These are phyloP conservation scores for Polytrichum commune DNA, from an alignment of 225 moss, liverwort and hornwort species.

Conservation along the genomic window DNA sequence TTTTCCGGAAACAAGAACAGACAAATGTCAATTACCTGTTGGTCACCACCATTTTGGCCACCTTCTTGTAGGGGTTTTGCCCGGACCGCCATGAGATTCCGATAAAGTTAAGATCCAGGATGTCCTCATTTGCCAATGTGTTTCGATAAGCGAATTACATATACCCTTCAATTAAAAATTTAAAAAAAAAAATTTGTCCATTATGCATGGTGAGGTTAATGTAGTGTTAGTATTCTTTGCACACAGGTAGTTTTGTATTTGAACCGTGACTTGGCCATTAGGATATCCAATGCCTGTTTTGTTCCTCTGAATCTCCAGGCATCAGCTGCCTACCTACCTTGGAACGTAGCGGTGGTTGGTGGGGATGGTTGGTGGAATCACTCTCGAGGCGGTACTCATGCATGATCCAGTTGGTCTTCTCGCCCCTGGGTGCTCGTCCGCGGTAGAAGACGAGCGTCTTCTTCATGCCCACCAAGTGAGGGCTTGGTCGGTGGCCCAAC, in stretches of 20 bases:
- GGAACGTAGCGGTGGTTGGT: constrained; percentile 33
- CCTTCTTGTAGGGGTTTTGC: not conserved
- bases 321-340: constrained; percentile 20
- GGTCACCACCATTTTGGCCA: not conserved
- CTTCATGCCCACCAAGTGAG: constrained; percentile 47
- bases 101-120: not conserved
- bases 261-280: not conserved
- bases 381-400: constrained; percentile 50
- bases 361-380: constrained; percentile 24
- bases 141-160: not conserved
- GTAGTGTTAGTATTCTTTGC: not conserved
- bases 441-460: constrained; percentile 52
- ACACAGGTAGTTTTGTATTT: not conserved
- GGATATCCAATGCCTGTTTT: not conserved
- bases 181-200: too few relatives aligned
- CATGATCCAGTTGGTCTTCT: constrained; percentile 62
- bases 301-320: not conserved
- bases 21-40: not conserved
- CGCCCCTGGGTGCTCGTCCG: constrained; percentile 50
- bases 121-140: not conserved
- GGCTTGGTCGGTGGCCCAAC: constrained; percentile 24
- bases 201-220: not conserved
- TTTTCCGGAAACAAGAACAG: not conserved
- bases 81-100: not conserved
- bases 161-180: not conserved